Evolutionary conservation across 192 early-diverging fungal species (phyloP).

Genomic region (Geranomyces michiganensis): DNA sequence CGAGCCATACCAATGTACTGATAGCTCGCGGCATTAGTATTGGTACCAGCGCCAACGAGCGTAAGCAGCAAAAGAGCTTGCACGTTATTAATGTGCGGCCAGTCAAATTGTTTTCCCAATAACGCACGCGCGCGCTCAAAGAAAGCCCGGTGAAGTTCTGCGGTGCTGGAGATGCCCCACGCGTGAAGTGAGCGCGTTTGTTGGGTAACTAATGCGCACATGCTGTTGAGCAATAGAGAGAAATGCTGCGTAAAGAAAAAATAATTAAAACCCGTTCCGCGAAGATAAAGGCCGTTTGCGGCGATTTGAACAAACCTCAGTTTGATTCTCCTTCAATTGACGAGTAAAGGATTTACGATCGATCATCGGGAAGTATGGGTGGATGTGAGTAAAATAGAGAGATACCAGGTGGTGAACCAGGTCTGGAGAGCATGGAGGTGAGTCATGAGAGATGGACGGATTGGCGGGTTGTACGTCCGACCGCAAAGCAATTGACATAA

Average conservation of each 20-base stretch:
- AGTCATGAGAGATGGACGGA: slow-evolving; percentile 29
- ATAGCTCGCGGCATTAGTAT: slow-evolving; percentile 48
- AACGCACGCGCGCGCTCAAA: slow-evolving; percentile 48
- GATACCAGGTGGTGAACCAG: slow-evolving; percentile 49
- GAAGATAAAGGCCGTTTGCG: no score
- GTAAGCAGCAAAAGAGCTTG: slow-evolving; percentile 48
- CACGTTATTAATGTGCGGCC: slow-evolving; percentile 54
- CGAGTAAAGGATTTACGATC: slow-evolving; percentile 41
- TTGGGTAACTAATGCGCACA: slow-evolving; percentile 54
- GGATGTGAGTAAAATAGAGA: slow-evolving; percentile 53
- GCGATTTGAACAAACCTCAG: slow-evolving; percentile 37
- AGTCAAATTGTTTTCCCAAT: slow-evolving; percentile 54
- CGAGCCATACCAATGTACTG: slow-evolving; percentile 46
- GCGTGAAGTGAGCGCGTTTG: slow-evolving; percentile 41
- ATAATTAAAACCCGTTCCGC: background rate
- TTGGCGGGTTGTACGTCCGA: slow-evolving; percentile 44
- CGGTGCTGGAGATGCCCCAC: slow-evolving; percentile 42
- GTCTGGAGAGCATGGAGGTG: slow-evolving; percentile 47
- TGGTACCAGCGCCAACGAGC: slow-evolving; percentile 50
- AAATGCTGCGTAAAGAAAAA: slow-evolving; percentile 37
- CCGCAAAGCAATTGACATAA: slow-evolving; percentile 51
- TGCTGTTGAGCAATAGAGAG: slow-evolving; percentile 48
- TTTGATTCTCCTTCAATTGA: slow-evolving; percentile 47
- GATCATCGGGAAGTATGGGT: slow-evolving; percentile 56
- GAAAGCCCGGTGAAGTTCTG: slow-evolving; percentile 48